phyloP scores from a whole-genome alignment of 1,284 basidiomycete species.

The Fomitopsis betulina region DNA sequence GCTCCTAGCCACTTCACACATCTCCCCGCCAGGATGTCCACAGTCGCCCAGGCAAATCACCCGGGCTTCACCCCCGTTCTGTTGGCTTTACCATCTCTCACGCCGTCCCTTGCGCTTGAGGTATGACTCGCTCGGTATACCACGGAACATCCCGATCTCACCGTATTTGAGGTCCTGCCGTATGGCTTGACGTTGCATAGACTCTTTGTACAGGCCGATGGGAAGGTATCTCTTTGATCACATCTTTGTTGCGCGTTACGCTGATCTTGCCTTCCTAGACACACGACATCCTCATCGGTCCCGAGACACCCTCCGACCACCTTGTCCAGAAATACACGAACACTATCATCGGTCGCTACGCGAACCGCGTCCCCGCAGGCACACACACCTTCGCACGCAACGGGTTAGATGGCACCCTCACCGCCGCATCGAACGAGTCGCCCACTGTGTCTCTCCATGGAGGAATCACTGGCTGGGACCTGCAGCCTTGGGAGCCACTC shows the following conservation, averaged over 20 bases:
- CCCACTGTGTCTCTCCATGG: conserved; percentile 68
- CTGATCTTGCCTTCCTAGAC: conserved; percentile 36
- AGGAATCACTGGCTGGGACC: conserved; percentile 62
- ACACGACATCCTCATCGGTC: conserved; percentile 71
- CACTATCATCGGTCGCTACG: conserved; percentile 66
- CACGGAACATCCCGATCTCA: conserved; percentile 4
- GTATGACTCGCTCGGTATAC: conserved; percentile 25
- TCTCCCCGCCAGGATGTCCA: background rate
- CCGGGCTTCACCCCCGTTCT: conserved; percentile 47
- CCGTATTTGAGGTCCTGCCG: conserved; percentile 48
- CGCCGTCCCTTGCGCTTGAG: conserved; percentile 56
- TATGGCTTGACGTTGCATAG: conserved; percentile 64
- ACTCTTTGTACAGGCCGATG: conserved; percentile 58
- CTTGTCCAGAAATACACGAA: conserved; percentile 62
- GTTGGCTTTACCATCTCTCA: conserved; percentile 47
- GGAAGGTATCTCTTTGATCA: conserved; percentile 37
- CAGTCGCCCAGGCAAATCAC: conserved; percentile 5
- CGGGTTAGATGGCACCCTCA: conserved; percentile 45
- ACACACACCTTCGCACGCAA: conserved; percentile 49
- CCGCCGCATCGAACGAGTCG: conserved; percentile 41
- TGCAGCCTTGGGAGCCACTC: conserved; percentile 45
- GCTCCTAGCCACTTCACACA: background rate
- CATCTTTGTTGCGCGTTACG: background rate
- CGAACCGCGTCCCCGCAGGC: conserved; percentile 65
- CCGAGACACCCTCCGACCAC: conserved; percentile 59